Evolutionary conservation across 352 stramenopile species (phyloP).

Genomic region (Halophytophthora batemanensis): DNA sequence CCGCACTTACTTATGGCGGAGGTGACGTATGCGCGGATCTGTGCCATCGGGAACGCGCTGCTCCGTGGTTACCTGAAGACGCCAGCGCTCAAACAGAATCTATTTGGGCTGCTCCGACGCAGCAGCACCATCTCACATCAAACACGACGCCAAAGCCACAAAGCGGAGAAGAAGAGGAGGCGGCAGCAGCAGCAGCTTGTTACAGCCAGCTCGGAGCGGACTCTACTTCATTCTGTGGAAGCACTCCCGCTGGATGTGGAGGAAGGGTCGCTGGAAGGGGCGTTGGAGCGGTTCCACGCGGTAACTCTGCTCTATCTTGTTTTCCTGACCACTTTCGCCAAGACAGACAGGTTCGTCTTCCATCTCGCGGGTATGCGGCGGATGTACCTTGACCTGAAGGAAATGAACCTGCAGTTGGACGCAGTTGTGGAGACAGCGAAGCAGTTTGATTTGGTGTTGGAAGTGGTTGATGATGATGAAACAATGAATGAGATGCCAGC

Average conservation of each 20-base stretch:
- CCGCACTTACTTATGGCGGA: no score
- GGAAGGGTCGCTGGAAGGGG: slow-evolving; percentile 5
- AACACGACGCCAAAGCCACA: no score
- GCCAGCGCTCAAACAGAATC: no score
- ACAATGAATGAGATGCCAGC: neutral
- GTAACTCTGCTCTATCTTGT: neutral
- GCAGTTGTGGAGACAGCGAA: slow-evolving; percentile 1
- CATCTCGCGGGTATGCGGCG: slow-evolving; percentile 22
- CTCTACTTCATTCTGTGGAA: neutral
- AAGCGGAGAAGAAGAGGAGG: no score
- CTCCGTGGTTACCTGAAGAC: no score
- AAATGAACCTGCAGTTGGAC: slow-evolving; percentile 6
- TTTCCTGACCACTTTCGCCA: slow-evolving; percentile 15
- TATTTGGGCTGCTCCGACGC: no score
- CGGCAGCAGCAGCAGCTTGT: no score
- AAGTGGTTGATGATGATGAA: neutral
- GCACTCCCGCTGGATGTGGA: neutral
- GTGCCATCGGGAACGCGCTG: no score
- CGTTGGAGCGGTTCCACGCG: slow-evolving; percentile 1
- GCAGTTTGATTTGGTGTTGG: slow-evolving; percentile 1
- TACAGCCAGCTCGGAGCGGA: no score
- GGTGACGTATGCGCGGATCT: no score
- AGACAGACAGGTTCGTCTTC: slow-evolving; percentile 16
- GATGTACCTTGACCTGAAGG: slow-evolving; percentile 16
- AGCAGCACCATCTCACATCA: no score